A percentile compares a stretch with the other conserved stretches of the same genome.
phyloP scores from a whole-genome alignment of 2,329 filamentous ascomycete genomes.

The Sclerotinia subarctica region DNA sequence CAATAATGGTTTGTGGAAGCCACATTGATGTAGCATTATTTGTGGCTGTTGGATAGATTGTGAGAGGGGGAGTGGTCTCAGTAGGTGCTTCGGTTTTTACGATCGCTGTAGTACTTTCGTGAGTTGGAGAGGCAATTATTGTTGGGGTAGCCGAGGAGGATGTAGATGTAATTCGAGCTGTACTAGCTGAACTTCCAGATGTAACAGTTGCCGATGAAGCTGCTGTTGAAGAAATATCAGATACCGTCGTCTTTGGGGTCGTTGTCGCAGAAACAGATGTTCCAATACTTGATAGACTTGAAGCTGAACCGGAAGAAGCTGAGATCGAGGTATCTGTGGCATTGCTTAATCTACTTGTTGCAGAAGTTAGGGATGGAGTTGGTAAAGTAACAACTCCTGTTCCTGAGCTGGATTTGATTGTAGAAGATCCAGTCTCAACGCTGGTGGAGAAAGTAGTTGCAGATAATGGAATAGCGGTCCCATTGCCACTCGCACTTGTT shows the following conservation, averaged over 20 bases:
- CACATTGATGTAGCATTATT: conserved; percentile 32
- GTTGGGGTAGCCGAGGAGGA: background rate
- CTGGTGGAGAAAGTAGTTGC: background rate
- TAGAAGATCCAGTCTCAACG: background rate
- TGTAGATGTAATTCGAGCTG: conserved; percentile 14
- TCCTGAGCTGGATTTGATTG: conserved; percentile 7
- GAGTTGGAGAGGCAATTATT: background rate
- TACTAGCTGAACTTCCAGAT: conserved; percentile 3
- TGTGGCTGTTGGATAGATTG: conserved; percentile 32
- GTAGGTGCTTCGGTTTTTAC: conserved; percentile 15
- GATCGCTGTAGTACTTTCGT: background rate
- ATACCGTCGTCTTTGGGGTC: conserved; percentile 4
- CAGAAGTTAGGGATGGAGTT: background rate
- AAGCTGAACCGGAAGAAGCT: background rate
- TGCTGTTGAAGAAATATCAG: conserved; percentile 14
- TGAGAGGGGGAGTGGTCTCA: conserved; percentile 20
- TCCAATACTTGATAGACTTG: conserved; percentile 5
- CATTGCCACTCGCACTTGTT: conserved; percentile 13
- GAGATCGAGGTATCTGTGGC: background rate
- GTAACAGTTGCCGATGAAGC: conserved; percentile 14
- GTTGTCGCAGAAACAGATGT: conserved; percentile 14
- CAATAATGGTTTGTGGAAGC: conserved; percentile 28
- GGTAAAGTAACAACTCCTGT: conserved; percentile 8
- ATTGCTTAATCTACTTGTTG: background rate
- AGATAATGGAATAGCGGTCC: background rate